Evolutionary conservation across 305 asterid species (phyloP), one percentile per base, ranked within the genome.

Genomic region (Ilex paraguariensis): DNA sequence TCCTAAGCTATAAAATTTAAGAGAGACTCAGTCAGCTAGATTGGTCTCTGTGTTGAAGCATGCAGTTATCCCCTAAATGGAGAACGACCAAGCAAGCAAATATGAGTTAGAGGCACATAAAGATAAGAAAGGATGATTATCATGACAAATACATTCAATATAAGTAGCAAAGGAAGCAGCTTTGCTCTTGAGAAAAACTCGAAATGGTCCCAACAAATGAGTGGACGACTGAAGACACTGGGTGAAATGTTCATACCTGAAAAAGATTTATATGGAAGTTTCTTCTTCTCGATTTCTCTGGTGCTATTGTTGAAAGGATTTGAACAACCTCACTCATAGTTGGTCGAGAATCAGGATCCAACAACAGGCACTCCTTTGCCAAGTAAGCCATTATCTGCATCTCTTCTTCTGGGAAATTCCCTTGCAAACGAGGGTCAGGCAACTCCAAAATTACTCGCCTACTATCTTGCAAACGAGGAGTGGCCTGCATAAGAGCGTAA

Each of bases 311-410:
- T 9, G 96, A 88, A 68, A 93, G 88, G 59, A 90, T 80, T 60
- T 90, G 97, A 68, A 93, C 97, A 59, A 93, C 99, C 75, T 90
- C 97, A 10, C 82, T 79, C 99, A 93, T 93, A 66, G 79, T 86
- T 52, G 99, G 99, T 70, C 97, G 91, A 66, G 90, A 80, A 66
- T 90, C 97, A 6, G 99, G 99, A 75, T 93, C 99, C 82, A 88
- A 54, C 52, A 90, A 66, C 42, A 93, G 78, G 67, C 99, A 93
- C 85, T 93, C 99, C 70, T 90, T 93, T 8, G 99, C 95, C 70
- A 93, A 79, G 77, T 86, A 93, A 67, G 96, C 95, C 95, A 93
- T 84, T 45, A 93, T 95, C 62, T 93, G 96, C 95, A 93, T 79
- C 76, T 93, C 97, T 62, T 93, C 99, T 65, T 83, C 88, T 53